phyloP scores from a whole-genome alignment of 805 yeast species.

The Candida mattraensis region DNA sequence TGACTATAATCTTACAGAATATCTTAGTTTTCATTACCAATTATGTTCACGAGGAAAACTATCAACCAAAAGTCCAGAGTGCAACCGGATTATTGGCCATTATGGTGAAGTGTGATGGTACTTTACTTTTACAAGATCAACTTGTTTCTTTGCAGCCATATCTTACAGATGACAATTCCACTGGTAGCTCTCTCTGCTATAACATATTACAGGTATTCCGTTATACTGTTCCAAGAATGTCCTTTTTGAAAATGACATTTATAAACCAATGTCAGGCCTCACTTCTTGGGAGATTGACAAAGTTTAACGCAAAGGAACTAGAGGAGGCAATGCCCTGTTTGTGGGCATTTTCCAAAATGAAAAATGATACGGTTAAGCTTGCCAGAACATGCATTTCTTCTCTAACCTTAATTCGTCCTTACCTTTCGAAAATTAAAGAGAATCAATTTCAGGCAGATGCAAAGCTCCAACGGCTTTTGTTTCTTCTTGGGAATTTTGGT shows the following conservation, averaged over 20 bases:
- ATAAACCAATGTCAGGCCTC: conserved; percentile 48
- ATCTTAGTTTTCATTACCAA: conserved; percentile 39
- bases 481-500: conserved; percentile 70
- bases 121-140: conserved; percentile 64
- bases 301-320: conserved; percentile 57
- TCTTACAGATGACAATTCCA: conserved; percentile 47
- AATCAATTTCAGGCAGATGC: conserved; percentile 36
- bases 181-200: conserved; percentile 42
- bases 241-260: conserved; percentile 51
- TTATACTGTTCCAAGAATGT: conserved; percentile 43
- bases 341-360: conserved; percentile 53
- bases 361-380: conserved; percentile 46
- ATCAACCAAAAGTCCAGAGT: conserved; percentile 31
- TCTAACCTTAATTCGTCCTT: conserved; percentile 50
- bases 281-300: conserved; percentile 57
- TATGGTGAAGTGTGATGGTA: conserved; percentile 52
- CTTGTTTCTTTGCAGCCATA: conserved; percentile 64
- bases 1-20: conserved; percentile 35
- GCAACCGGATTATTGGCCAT: conserved; percentile 53
- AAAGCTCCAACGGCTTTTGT: conserved; percentile 55
- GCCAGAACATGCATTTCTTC: conserved; percentile 67
- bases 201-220: conserved; percentile 56
- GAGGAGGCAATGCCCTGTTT: conserved; percentile 74
- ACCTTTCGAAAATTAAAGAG: conserved; percentile 28
- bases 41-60: conserved; percentile 29